Percentiles rank a stretch among this genome's conserved stretches.
phyloP scores from a whole-genome alignment of 352 stramenopile species.

The Globisporangium recalcitrans region DNA sequence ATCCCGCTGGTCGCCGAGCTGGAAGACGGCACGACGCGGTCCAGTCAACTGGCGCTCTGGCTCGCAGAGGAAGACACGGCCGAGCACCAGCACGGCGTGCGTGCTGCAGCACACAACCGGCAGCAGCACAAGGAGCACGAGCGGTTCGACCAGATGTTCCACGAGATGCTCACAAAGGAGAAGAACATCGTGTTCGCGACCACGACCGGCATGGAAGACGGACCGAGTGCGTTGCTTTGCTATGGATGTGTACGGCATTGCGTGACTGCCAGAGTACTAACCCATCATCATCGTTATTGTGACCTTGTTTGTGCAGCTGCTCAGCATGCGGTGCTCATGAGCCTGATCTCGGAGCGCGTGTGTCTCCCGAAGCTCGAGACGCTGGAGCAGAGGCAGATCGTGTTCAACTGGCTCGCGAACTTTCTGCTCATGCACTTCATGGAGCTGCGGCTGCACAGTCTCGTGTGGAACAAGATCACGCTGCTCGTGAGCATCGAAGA shows the following conservation, averaged over 20 bases:
- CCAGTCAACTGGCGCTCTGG: constrained; percentile 43
- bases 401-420: constrained; percentile 77
- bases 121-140: constrained; percentile 32
- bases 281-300: neutral
- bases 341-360: constrained; percentile 50
- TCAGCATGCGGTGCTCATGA: constrained; percentile 61
- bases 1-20: constrained; percentile 32
- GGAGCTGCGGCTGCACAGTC: constrained; percentile 67
- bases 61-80: constrained; percentile 36
- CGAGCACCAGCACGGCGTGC: constrained; percentile 30
- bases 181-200: constrained; percentile 69
- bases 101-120: constrained; percentile 39
- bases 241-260: neutral
- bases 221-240: constrained; percentile 33
- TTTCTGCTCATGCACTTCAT: constrained; percentile 80
- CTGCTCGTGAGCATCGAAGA: constrained; percentile 54
- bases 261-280: neutral
- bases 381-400: constrained; percentile 41
- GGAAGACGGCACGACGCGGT: constrained; percentile 20
- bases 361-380: constrained; percentile 56
- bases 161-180: constrained; percentile 58
- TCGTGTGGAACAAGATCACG: constrained; percentile 84
- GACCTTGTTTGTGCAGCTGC: constrained; percentile 21
- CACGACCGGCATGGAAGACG: constrained; percentile 72
- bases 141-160: constrained; percentile 58